These are phyloP conservation scores for Rhinocladiella similis DNA, from an alignment of 2,329 filamentous ascomycete species.

Conservation along the genomic window DNA sequence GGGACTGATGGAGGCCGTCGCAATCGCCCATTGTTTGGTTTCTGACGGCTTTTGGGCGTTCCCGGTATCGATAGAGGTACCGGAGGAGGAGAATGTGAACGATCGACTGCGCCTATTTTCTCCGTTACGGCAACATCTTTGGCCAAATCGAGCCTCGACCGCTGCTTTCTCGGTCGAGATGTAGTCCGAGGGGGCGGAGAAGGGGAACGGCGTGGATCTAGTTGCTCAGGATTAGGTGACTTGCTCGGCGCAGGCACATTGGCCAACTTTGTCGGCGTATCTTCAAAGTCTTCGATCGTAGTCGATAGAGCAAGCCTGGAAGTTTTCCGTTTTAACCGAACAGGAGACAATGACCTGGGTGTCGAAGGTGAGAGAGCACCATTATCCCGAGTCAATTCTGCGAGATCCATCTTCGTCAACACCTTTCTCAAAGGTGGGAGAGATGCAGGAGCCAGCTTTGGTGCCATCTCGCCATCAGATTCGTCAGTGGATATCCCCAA, in stretches of 20 bases:
- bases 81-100: slow-evolving; percentile 28
- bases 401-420: slow-evolving; percentile 81
- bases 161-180: slow-evolving; percentile 32
- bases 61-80: slow-evolving; percentile 10
- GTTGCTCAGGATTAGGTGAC: slow-evolving; percentile 31
- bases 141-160: slow-evolving; percentile 11
- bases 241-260: slow-evolving; percentile 31
- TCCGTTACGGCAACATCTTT: slow-evolving; percentile 6
- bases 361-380: slow-evolving; percentile 44
- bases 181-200: slow-evolving; percentile 42
- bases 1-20: slow-evolving; percentile 37
- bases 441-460: slow-evolving; percentile 53
- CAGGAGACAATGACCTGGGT: slow-evolving; percentile 47
- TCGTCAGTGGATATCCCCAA: slow-evolving; percentile 32
- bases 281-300: slow-evolving; percentile 34
- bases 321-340: slow-evolving; percentile 55
- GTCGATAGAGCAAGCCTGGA: slow-evolving; percentile 52
- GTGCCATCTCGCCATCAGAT: slow-evolving; percentile 40
- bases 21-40: slow-evolving; percentile 42
- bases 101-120: neutral
- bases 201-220: slow-evolving; percentile 33
- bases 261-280: slow-evolving; percentile 30
- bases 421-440: slow-evolving; percentile 80
- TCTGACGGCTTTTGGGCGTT: slow-evolving; percentile 34
- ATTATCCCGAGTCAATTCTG: slow-evolving; percentile 67